phyloP scores from a whole-genome alignment of 2,329 filamentous ascomycete species.

The Talaromyces albobiverticillius region DNA sequence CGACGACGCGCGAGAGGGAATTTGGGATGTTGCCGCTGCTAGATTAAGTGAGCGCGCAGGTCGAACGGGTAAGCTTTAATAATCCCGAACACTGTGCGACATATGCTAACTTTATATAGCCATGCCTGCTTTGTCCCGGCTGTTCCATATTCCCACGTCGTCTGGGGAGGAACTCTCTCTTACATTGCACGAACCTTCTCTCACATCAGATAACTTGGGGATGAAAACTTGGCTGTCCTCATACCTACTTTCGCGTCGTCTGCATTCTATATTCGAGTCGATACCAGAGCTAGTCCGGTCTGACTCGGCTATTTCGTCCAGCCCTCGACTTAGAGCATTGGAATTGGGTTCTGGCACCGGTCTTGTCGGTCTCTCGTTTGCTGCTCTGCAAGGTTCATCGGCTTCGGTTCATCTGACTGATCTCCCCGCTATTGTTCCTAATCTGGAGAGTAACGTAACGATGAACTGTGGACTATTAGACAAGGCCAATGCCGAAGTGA shows the following conservation, averaged over 20 bases:
- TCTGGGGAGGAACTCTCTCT: conserved; percentile 57
- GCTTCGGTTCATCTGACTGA: conserved; percentile 74
- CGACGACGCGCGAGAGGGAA: conserved; percentile 40
- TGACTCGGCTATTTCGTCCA: conserved; percentile 19
- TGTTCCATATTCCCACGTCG: conserved; percentile 55
- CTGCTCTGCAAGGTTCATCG: conserved; percentile 58
- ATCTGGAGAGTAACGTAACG: conserved; percentile 70
- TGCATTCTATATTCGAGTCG: conserved; percentile 47
- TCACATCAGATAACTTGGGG: conserved; percentile 84
- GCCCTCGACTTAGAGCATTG: conserved; percentile 48
- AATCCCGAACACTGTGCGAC: background rate
- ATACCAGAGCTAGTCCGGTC: conserved; percentile 30
- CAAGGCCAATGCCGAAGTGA: conserved; percentile 55
- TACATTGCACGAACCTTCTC: conserved; percentile 75
- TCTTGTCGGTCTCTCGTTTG: conserved; percentile 82
- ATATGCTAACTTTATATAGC: conserved; percentile 36
- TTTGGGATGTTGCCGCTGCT: conserved; percentile 74
- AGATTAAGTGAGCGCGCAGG: conserved; percentile 85
- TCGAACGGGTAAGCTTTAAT: conserved; percentile 55
- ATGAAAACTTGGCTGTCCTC: conserved; percentile 96
- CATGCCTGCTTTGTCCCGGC: conserved; percentile 62
- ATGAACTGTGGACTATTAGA: conserved; percentile 60
- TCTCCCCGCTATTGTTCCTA: conserved; percentile 76
- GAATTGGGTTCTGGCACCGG: conserved; percentile 91
- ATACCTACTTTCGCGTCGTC: conserved; percentile 74